Evolutionary conservation across 129 eudicot genomes (phyloP), one percentile per base, ranked within the genome.

Genomic region (Saussurea involucrata): DNA sequence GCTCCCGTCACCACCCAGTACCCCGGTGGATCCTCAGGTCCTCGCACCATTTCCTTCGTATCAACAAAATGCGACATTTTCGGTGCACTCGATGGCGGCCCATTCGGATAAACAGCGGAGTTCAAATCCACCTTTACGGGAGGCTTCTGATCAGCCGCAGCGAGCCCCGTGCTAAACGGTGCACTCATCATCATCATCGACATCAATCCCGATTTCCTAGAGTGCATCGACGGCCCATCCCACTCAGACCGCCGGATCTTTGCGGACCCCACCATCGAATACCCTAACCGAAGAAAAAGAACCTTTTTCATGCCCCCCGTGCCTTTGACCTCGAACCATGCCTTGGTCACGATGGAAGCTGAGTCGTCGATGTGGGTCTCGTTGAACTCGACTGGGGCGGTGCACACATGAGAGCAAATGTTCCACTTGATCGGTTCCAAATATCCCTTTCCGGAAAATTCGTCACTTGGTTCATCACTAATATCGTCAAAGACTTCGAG

Each of bases 1-100:
- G 96, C 97, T 18, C 97, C 99, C 0, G 97, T 95, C 12, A 92
- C 95, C 77, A 95, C 96, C 99, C 97, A 95, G 73, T 95, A 90
- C 20, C 99, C 99, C 0, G 97, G 99, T 20, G 93, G 83, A 65
- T 92, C 95, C 78, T 92, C 99, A 0, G 99, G 99, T 24, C 97
- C 99, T 77, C 99, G 73, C 40, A 90, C 86, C 97, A 89, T 95
- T 69, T 95, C 99, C 73, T 80, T 91, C 9, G 96, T 92, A 63
- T 95, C 99, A 24, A 95, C 97, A 72, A 92, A 89, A 64, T 57
- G 29, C 0, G 87, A 81, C 92, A 95, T 75, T 80, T 90, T 95
- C 4, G 96, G 97, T 22, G 95, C 83, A 76, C 78, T 80, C 27
- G 80, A 25, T 57, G 99, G 99, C 17, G 99, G 99, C 3, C 97